A percentile compares a stretch with the other conserved stretches of the same genome.
Conservation (phyloP, 2,329 filamentous ascomycete species). For the Dendryphion nanum region DNA sequence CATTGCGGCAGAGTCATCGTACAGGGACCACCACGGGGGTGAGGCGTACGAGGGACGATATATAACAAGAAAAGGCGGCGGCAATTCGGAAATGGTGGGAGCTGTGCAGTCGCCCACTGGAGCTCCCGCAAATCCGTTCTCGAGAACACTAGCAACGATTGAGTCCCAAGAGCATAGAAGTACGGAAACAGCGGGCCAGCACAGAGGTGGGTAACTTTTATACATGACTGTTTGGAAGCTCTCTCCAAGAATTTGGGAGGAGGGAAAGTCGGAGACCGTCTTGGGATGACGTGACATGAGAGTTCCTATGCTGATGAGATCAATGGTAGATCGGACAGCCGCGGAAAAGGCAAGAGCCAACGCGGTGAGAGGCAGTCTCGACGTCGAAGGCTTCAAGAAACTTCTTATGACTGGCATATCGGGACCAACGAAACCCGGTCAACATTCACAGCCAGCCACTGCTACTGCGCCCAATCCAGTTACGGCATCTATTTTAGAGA, state of each 20-base stretch:
- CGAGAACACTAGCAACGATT: conserved; percentile 38
- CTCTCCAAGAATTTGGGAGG: too few species aligned
- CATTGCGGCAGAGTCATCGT: conserved; percentile 11
- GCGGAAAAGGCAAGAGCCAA: conserved; percentile 22
- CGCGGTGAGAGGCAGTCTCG: conserved; percentile 52
- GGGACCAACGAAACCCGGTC: conserved; percentile 32
- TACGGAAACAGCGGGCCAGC: conserved; percentile 5
- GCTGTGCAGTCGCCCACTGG: conserved; percentile 14
- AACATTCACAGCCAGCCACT: conserved; percentile 20
- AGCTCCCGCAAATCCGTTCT: conserved; percentile 38
- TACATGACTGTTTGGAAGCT: background rate
- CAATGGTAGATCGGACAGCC: conserved; percentile 21
- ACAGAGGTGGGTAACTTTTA: conserved; percentile 12
- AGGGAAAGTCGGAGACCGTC: too few species aligned
- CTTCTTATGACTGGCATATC: conserved; percentile 72
- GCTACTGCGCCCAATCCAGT: conserved; percentile 20
- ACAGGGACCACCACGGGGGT: too few species aligned
- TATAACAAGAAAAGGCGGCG: conserved; percentile 20
- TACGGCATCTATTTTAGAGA: conserved; percentile 33
- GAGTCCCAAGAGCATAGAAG: conserved; percentile 25
- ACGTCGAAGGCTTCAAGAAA: conserved; percentile 76
- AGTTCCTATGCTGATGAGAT: conserved; percentile 1
- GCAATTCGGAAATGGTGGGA: conserved; percentile 13
- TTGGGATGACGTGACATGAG: background rate
- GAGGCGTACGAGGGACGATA: conserved; percentile 25